These are phyloP conservation scores for Nemania sp. DNA, from an alignment of 2,329 filamentous ascomycete species.

Conservation along the genomic window DNA sequence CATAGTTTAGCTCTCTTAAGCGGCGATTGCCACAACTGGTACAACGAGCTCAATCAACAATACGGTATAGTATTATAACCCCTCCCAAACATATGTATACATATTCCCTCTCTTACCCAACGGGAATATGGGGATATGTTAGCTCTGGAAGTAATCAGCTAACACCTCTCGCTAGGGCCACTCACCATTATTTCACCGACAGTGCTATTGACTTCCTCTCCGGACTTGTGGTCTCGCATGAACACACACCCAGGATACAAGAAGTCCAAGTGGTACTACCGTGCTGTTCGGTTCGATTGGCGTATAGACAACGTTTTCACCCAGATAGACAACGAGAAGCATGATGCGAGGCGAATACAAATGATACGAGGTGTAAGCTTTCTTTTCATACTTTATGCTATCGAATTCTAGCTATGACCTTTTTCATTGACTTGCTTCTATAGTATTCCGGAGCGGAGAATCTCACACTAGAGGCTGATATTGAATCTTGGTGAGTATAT, in stretches of 20 bases:
- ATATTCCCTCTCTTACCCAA: background rate
- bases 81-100: background rate
- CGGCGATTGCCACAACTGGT: slow-evolving; percentile 45
- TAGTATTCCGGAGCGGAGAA: slow-evolving; percentile 69
- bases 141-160: background rate
- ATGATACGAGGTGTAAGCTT: slow-evolving; percentile 62
- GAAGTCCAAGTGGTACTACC: slow-evolving; percentile 57
- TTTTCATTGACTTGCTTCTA: slow-evolving; percentile 7
- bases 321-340: slow-evolving; percentile 61
- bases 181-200: slow-evolving; percentile 25
- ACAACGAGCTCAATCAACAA: slow-evolving; percentile 44
- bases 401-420: background rate
- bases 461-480: slow-evolving; percentile 59
- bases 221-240: slow-evolving; percentile 30
- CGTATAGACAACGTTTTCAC: slow-evolving; percentile 66
- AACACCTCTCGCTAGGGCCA: slow-evolving; percentile 15
- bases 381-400: background rate
- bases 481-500: slow-evolving; percentile 64
- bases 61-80: slow-evolving; percentile 43
- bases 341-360: slow-evolving; percentile 60
- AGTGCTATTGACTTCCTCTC: slow-evolving; percentile 32
- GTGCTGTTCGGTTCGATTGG: slow-evolving; percentile 59
- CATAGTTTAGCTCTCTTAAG: slow-evolving; percentile 45
- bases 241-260: slow-evolving; percentile 58
- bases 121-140: background rate